These are phyloP conservation scores for Desmodesmus armatus DNA, from an alignment of 139 green algal species.

Conservation along the genomic window DNA sequence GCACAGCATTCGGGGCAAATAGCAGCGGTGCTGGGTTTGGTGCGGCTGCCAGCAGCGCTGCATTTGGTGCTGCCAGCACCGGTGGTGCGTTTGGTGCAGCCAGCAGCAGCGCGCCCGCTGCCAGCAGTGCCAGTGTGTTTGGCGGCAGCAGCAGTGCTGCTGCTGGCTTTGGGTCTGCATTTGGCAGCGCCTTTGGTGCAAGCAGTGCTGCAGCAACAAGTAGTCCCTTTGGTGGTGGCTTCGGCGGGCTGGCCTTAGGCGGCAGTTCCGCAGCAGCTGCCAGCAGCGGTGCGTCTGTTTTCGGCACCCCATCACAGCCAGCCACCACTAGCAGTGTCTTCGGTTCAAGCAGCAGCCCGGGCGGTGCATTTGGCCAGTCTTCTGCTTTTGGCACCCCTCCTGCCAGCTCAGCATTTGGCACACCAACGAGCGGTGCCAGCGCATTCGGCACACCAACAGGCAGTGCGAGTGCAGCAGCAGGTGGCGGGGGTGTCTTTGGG, in stretches of 20 bases:
- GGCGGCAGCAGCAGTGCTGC: background rate
- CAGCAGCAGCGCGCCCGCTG: background rate
- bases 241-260: too few relatives aligned
- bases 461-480: slow-evolving; percentile 1
- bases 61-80: background rate
- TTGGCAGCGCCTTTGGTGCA: background rate
- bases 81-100: background rate
- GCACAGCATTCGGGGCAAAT: too few relatives aligned
- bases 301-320: too few relatives aligned
- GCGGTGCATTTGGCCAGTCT: too few relatives aligned
- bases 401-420: slow-evolving; percentile 23
- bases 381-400: slow-evolving; percentile 5
- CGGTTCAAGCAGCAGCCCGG: too few relatives aligned
- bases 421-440: background rate
- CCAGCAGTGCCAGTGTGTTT: background rate
- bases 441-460: too few relatives aligned
- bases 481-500: slow-evolving; percentile 5
- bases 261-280: too few relatives aligned
- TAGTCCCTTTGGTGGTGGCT: too few relatives aligned
- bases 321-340: too few relatives aligned
- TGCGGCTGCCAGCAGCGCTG: background rate
- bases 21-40: background rate
- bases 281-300: too few relatives aligned
- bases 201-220: too few relatives aligned
- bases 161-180: background rate